Evolutionary conservation across 495 filamentous ascomycete genomes (phyloP).

Genomic region (Aspergillus egyptiacus): DNA sequence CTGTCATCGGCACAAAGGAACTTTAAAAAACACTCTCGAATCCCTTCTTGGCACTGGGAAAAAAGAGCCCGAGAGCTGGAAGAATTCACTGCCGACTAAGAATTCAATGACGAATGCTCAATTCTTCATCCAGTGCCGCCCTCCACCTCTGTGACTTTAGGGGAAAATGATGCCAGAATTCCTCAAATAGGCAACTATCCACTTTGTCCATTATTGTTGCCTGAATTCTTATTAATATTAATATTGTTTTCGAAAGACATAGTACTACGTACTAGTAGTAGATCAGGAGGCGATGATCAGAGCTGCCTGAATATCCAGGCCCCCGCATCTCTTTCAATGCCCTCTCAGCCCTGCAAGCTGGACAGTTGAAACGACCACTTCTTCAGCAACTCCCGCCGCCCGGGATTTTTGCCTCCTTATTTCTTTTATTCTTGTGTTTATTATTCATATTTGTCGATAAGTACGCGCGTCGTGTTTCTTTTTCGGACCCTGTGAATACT

Average conservation of each 20-base stretch:
- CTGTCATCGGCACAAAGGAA: no score
- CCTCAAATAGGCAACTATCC: constrained; percentile 2
- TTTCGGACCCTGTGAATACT: not conserved
- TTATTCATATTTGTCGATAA: constrained; percentile 4
- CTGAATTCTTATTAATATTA: not conserved
- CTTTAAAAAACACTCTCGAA: no score
- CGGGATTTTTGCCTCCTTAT: not conserved
- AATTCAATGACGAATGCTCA: no score
- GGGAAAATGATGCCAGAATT: constrained; percentile 3
- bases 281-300: constrained; percentile 12
- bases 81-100: no score
- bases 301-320: constrained; percentile 1
- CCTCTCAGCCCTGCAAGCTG: not conserved
- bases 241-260: no score
- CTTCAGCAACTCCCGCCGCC: not conserved
- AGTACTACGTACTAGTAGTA: no score
- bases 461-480: not conserved
- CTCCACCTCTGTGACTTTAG: no score
- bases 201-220: not conserved
- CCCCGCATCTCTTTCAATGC: not conserved
- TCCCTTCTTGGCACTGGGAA: no score
- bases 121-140: no score
- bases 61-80: no score
- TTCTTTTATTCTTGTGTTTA: constrained; percentile 1
- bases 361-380: not conserved